Conservation (phyloP, 1,284 basidiomycete species). For the Moesziomyces sp. region DNA sequence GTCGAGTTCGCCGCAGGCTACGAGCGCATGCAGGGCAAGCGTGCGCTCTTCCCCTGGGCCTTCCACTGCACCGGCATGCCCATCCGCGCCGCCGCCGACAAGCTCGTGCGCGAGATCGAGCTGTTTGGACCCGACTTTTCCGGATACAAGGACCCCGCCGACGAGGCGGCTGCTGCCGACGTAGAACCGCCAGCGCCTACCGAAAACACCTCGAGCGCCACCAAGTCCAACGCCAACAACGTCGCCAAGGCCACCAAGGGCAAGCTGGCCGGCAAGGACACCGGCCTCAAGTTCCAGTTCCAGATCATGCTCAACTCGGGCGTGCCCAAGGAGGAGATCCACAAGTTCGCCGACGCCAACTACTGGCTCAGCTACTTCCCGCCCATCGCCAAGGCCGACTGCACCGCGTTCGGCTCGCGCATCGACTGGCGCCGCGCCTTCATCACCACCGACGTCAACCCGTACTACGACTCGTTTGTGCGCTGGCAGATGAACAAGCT, state of each 20-base stretch:
- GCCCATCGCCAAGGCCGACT: conserved; percentile 87
- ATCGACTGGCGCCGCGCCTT: conserved; percentile 98
- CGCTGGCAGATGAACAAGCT: conserved; percentile 99
- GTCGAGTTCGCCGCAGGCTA: conserved; percentile 97
- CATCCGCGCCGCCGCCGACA: conserved; percentile 97
- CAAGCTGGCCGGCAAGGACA: conserved; percentile 91
- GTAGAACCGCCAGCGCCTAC: conserved; percentile 63
- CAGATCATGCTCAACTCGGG: conserved; percentile 92
- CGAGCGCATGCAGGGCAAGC: conserved; percentile 93
- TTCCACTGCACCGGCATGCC: conserved; percentile 98
- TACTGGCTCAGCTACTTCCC: conserved; percentile 97
- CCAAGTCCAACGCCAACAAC: conserved; percentile 48
- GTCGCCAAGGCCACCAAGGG: conserved; percentile 89
- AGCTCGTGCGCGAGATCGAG: conserved; percentile 96
- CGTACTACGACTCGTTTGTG: conserved; percentile 96
- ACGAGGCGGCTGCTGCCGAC: conserved; percentile 68
- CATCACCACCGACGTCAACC: conserved; percentile 93
- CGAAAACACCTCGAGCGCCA: conserved; percentile 50
- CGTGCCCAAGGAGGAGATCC: conserved; percentile 88
- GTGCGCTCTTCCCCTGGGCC: conserved; percentile 91
- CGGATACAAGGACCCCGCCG: conserved; percentile 71
- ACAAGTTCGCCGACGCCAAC: conserved; percentile 91
- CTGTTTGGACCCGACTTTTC: conserved; percentile 93
- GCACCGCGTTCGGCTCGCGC: conserved; percentile 86
- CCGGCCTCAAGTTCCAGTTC: conserved; percentile 96